A percentile compares a stretch with the other conserved stretches of the same genome.
Conservation (phyloP, 805 yeast genomes). For the Cyberlindnera galapagoensis region DNA sequence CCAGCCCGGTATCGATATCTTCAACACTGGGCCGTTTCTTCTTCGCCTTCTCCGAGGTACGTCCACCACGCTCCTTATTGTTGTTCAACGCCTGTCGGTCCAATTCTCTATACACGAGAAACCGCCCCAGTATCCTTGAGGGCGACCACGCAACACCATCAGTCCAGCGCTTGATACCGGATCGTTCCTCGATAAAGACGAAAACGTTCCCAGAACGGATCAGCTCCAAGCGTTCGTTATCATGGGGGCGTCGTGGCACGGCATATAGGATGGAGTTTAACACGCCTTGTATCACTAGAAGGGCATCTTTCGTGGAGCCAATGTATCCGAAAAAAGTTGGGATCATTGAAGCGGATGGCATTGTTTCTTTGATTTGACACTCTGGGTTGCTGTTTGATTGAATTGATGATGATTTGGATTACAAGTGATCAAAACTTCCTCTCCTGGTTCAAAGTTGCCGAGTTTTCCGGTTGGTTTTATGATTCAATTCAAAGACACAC, state of each 20-base stretch:
- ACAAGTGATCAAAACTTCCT: too few species aligned
- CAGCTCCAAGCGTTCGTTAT: constrained; percentile 58
- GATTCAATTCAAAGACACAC: too few species aligned
- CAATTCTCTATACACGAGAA: constrained; percentile 73
- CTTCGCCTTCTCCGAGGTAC: constrained; percentile 4
- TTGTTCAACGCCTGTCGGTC: constrained; percentile 32
- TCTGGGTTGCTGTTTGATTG: not conserved
- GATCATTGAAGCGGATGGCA: constrained; percentile 11
- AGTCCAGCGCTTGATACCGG: constrained; percentile 92
- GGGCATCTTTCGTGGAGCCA: constrained; percentile 77
- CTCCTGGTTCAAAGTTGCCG: not conserved
- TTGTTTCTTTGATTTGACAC: constrained; percentile 1
- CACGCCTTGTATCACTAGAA: constrained; percentile 75
- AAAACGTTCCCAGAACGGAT: constrained; percentile 77
- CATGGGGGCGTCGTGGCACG: constrained; percentile 77
- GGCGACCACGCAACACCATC: constrained; percentile 97
- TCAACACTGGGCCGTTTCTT: constrained; percentile 3
- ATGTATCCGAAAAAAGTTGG: constrained; percentile 46
- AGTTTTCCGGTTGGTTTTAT: not conserved
- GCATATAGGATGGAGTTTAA: constrained; percentile 51
- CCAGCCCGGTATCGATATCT: constrained; percentile 1
- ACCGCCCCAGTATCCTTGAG: constrained; percentile 78
- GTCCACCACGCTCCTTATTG: constrained; percentile 7
- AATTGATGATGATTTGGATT: too few species aligned
- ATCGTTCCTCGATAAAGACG: constrained; percentile 74